Conservation (phyloP, 306 rosid species). For the Arachis stenosperma region DNA sequence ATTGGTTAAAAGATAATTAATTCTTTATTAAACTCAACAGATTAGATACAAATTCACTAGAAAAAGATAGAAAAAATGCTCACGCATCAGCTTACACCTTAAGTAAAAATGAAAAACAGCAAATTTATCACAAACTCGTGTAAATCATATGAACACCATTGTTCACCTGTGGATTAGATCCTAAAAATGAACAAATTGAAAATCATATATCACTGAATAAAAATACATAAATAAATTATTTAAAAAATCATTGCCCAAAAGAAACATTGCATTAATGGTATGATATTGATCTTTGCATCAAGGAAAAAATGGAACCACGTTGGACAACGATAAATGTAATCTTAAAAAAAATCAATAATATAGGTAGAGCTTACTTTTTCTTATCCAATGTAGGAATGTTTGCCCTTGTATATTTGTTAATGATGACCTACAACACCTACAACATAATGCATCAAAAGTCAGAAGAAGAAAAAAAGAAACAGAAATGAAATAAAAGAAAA, state of each 20-base stretch:
- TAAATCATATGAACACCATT: constrained; percentile 1
- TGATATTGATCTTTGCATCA: background rate
- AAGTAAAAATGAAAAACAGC: no score
- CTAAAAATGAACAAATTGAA: constrained; percentile 14
- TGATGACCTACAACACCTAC: background rate
- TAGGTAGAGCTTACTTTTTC: no score
- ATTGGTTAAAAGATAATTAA: no score
- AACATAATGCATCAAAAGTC: background rate
- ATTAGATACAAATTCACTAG: no score
- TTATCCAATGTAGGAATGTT: no score
- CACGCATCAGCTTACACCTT: no score
- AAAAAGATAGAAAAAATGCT: no score
- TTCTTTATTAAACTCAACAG: no score
- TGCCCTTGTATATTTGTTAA: no score
- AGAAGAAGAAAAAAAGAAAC: no score
- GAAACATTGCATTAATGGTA: background rate
- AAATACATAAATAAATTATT: background rate
- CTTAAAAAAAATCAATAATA: no score
- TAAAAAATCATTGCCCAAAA: background rate
- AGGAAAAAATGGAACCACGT: constrained; percentile 3
- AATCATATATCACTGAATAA: constrained; percentile 13
- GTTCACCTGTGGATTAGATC: constrained; percentile 19
- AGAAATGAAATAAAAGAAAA: no score
- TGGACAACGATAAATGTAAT: background rate
- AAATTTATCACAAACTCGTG: background rate